phyloP scores from a whole-genome alignment of 176 grass and related monocot genomes.

The Juncus inflexus region DNA sequence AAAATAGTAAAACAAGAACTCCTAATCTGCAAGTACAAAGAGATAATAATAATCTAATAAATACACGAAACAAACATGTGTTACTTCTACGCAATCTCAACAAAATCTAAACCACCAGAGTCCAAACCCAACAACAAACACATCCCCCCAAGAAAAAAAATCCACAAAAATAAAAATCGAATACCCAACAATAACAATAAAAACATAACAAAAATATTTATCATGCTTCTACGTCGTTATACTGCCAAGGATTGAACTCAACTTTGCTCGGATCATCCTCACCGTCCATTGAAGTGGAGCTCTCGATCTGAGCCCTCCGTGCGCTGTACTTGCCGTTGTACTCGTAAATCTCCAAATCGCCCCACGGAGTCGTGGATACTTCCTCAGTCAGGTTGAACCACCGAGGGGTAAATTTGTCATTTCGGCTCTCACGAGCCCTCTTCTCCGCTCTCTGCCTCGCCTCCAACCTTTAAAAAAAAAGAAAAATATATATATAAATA shows the following conservation, averaged over 20 bases:
- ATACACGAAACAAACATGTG: conserved; percentile 32
- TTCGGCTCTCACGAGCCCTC: conserved; percentile 61
- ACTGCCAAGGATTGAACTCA: conserved; percentile 94
- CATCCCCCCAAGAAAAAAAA: conserved; percentile 11
- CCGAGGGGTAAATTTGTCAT: conserved; percentile 60
- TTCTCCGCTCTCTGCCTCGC: conserved; percentile 85
- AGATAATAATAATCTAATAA: conserved; percentile 16
- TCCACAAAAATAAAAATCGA: conserved; percentile 21
- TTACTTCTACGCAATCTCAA: conserved; percentile 16
- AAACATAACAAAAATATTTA: conserved; percentile 22
- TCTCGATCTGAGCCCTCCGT: conserved; percentile 53
- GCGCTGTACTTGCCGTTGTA: conserved; percentile 75
- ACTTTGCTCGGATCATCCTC: too few relatives aligned
- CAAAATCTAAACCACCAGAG: conserved; percentile 13
- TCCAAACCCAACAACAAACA: conserved; percentile 25
- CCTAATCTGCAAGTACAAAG: conserved; percentile 17
- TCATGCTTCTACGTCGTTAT: conserved; percentile 37
- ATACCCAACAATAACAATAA: background rate
- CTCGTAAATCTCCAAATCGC: conserved; percentile 81
- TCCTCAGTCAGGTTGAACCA: conserved; percentile 73
- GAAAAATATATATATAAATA: too few relatives aligned
- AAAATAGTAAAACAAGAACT: background rate
- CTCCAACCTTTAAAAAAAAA: too few relatives aligned
- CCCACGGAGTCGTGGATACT: conserved; percentile 72
- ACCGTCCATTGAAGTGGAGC: conserved; percentile 28